Evolutionary conservation across 2,329 filamentous ascomycete genomes (phyloP), one percentile per base, ranked within the genome.

Genomic region (Sporothrix phasma): DNA sequence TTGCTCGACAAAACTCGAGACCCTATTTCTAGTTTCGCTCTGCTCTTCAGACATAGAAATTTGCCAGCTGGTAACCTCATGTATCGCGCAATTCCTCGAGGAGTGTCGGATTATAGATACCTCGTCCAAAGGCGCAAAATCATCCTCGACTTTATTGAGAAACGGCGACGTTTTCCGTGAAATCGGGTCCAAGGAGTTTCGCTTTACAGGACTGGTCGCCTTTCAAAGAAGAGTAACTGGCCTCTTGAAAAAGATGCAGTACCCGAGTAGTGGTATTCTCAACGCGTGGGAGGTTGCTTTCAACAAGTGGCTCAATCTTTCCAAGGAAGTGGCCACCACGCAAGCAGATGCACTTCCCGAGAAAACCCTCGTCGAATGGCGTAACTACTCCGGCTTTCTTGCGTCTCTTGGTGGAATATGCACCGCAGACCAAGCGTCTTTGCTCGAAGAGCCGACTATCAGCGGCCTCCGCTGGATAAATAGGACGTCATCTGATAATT

Each of bases 301-400:
- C 68, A 81, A 86, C 34, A 80, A 80, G 64, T 89, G 86, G 86
- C 77, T 86, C 22, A 78, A 82, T 66, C 75, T 88, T 6, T 87
- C 84, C 8, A 85, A 84, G 68, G 83, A 87, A 61, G 80, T 88
- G 10, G 84, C 84, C 17, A 79, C 77, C n/a, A 76, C 78, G 1
- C 72, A 79, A 1, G 69, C 76, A 4, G 81, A 86, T 24, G 73
- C 73, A 7, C 73, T 85, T 19, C 80, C 85, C 41, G 85, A 87
- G 67, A 80, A 74, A 65, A 76, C 78, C 3, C 73, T 88, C 15
- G 79, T 81, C 0, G 84, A 88, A 69, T 89, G 86, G 86, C 80
- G 86, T 43, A 89, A 88, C 67, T 81, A 85, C 69, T 88, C 86
- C 1, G 86, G 86, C 0, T 88, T 89, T 67, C 76, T 89, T 11